Percentiles rank a stretch among this genome's conserved stretches.
These are phyloP conservation scores for Neurospora sp. DNA, from an alignment of 2,329 filamentous ascomycete species.

Conservation along the genomic window DNA sequence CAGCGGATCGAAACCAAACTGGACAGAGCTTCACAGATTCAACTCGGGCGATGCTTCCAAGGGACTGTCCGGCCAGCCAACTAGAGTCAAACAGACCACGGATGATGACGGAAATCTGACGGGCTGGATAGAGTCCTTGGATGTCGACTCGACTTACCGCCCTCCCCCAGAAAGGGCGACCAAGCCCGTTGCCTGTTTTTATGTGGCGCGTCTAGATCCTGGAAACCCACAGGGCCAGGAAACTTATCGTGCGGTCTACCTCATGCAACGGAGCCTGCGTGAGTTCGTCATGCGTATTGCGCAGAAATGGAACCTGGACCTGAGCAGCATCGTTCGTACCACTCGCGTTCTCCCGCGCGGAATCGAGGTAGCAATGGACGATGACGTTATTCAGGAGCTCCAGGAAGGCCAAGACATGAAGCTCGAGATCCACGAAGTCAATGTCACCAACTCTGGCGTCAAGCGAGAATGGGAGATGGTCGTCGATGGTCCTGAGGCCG, in stretches of 20 bases:
- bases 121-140: conserved; percentile 84
- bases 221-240: conserved; percentile 42
- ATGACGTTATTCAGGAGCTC: conserved; percentile 76
- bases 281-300: conserved; percentile 68
- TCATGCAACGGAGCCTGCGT: conserved; percentile 63
- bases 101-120: conserved; percentile 57
- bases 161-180: conserved; percentile 63
- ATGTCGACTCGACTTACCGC: conserved; percentile 78
- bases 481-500: conserved; percentile 37
- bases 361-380: conserved; percentile 77
- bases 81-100: conserved; percentile 36
- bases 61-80: conserved; percentile 43
- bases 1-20: conserved; percentile 33
- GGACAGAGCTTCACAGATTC: conserved; percentile 46
- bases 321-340: conserved; percentile 58
- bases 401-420: conserved; percentile 89
- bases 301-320: conserved; percentile 71
- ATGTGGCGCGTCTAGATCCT: conserved; percentile 52
- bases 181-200: conserved; percentile 81
- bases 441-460: conserved; percentile 24
- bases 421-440: conserved; percentile 50
- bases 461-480: conserved; percentile 56
- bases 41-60: conserved; percentile 37
- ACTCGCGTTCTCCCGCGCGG: conserved; percentile 67
- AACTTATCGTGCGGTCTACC: conserved; percentile 77